Evolutionary conservation across 2,329 filamentous ascomycete species (phyloP), one percentile per base, ranked within the genome.

Genomic region (Ophioceras dolichostomum): DNA sequence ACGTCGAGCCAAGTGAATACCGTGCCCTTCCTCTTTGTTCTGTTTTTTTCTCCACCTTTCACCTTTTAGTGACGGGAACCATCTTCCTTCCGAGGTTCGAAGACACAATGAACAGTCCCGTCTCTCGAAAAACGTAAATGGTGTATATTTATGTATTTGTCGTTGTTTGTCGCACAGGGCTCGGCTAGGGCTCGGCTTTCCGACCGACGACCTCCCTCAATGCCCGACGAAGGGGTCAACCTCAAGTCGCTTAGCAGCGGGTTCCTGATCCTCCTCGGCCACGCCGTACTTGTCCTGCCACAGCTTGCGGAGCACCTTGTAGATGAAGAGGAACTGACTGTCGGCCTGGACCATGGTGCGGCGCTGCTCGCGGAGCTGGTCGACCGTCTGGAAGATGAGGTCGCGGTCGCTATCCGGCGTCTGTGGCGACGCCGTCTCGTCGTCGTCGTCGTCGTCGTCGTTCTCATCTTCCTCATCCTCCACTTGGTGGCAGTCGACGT

Each of bases 301-400:
- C 38, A 76, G 64, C 54, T 86, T 81, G 36, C 76, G 73, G 49
- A 95, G 58, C 2, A 93, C 84, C 50, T 87, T 77, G 60, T 98
- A 96, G 40, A 98, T 73, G 55, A 96, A 95, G 27, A 74, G 60
- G 50, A 83, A 91, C 56, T 98, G 91, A 34, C 70, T 56, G 48
- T 89, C 83, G 32, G 83, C 80, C 60, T 96, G 91, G 5, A 98
- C 91, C 91, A 98, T 98, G 60, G 80, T 84, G 64, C 85, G 83
- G 14, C 91, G 74, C 64, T 98, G 91, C 56, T 89, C 76, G 32
- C 91, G 74, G 39, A 98, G 68, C 42, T 65, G 61, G 49, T 94
- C 81, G 38, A 98, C 88, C 0, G 83, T 82, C 14, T 82, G 70
- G 46, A 78, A 83, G 29, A 98, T 70, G 34, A 41, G 37, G 33